Evolutionary conservation across 2,329 filamentous ascomycete species (phyloP).

Genomic region (Pseudogymnoascus sp.): DNA sequence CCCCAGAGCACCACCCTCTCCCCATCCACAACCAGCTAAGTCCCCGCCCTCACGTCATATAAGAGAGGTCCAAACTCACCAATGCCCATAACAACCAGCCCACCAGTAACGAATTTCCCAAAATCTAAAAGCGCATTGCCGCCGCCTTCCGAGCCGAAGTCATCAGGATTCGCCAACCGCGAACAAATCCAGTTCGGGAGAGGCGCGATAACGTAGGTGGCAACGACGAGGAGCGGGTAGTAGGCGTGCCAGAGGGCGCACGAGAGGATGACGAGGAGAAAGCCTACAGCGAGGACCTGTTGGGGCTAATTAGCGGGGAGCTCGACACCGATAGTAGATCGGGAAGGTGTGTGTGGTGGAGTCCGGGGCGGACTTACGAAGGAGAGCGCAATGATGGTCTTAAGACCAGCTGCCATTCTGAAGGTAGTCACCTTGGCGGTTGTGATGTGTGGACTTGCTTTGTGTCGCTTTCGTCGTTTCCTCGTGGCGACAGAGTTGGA

Average conservation of each 20-base stretch:
- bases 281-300: constrained; percentile 88
- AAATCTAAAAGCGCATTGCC: constrained; percentile 85
- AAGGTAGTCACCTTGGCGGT: constrained; percentile 17
- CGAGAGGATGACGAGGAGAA: constrained; percentile 96
- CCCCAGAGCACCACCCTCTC: neutral
- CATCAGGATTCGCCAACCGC: constrained; percentile 83
- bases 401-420: constrained; percentile 73
- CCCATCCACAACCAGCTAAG: neutral
- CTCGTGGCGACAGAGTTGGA: neutral
- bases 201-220: constrained; percentile 87
- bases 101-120: constrained; percentile 88
- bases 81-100: constrained; percentile 94
- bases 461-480: constrained; percentile 1
- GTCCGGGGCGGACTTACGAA: constrained; percentile 54
- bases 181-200: constrained; percentile 94
- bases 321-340: neutral
- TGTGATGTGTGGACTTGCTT: neutral
- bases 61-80: constrained; percentile 52
- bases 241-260: constrained; percentile 93
- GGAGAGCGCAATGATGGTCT: constrained; percentile 97
- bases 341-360: neutral
- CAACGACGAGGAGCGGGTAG: constrained; percentile 90
- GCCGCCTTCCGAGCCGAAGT: constrained; percentile 80
- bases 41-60: neutral
- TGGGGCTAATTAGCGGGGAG: constrained; percentile 12